Evolutionary conservation across 345 rosid species (phyloP), one percentile per base, ranked within the genome.

Genomic region (Microcos paniculata): DNA sequence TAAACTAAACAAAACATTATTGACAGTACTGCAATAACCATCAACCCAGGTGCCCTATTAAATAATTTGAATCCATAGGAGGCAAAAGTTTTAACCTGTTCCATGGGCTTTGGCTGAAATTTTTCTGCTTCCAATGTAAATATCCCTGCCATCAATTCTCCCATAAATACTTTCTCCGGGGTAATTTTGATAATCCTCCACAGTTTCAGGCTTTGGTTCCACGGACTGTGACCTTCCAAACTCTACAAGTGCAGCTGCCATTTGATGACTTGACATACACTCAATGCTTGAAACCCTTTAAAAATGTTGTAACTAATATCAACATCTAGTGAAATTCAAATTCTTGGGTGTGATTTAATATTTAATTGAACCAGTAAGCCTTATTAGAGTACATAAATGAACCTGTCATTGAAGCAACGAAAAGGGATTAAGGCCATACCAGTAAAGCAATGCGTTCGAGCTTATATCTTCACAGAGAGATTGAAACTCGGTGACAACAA

Each of bases 131-230:
- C 98, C 99, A 33, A 96, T 90, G 75, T 82, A 89, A 33, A 96
- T 77, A 55, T 84, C 71, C 65, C 82, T 81, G 6, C 92, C 94
- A 78, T 86, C 96, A 78, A 93, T 89, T 73, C 75, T 93, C 1
- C 99, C 99, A 52, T 58, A 82, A 42, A 96, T 84, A 11, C 98
- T 98, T 87, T 96, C 94, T 49, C 99, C 99, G 0, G 99, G 98
- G 64, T 81, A 90, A 77, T 86, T 96, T 19, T 89, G 87, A 76
- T 83, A 96, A 5, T 92, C 86, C 68, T 79, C 83, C 0, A 96
- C 98, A 4, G 78, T 75, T 51, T 89, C 96, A n/a, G 98, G 94
- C 38, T 80, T 88, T 21, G 99, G 91, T 76, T 87, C 89, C 9
- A 93, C 45, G 18, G 91, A 90, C 53, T 68, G 72, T 1, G 87